phyloP scores from a whole-genome alignment of 1,284 basidiomycete genomes.

The Vanrija sp. region DNA sequence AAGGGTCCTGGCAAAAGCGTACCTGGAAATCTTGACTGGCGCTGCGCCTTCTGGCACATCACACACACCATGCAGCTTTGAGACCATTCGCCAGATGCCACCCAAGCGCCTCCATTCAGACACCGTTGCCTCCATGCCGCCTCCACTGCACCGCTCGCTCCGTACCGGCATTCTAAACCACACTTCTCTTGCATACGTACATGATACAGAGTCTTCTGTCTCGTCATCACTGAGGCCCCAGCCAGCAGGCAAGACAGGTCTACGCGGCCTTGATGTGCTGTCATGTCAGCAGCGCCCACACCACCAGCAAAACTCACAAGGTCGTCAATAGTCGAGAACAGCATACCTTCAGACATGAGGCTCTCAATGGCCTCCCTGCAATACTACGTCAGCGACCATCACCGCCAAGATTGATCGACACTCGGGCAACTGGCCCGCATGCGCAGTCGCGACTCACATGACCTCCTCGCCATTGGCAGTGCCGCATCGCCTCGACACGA shows the following conservation, averaged over 20 bases:
- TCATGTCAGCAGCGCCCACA: background rate
- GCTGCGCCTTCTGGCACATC: too few species aligned
- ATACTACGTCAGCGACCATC: background rate
- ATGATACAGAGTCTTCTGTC: too few species aligned
- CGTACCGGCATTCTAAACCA: too few species aligned
- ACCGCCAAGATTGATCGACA: constrained; percentile 2
- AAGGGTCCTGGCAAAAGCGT: too few species aligned
- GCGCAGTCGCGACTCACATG: constrained; percentile 45
- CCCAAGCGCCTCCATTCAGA: too few species aligned
- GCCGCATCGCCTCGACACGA: constrained; percentile 52
- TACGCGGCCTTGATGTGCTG: constrained; percentile 36
- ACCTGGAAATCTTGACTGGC: too few species aligned
- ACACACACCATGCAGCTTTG: too few species aligned
- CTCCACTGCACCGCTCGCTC: too few species aligned
- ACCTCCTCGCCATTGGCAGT: constrained; percentile 34
- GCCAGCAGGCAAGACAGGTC: background rate
- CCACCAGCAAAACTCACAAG: constrained; percentile 30
- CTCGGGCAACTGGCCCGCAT: background rate
- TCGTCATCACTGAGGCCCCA: too few species aligned
- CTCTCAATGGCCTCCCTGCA: constrained; percentile 61
- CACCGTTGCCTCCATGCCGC: too few species aligned
- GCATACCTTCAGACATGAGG: constrained; percentile 63
- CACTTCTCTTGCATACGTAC: too few species aligned
- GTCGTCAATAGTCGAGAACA: constrained; percentile 68
- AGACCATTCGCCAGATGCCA: too few species aligned